Base-by-base conservation (phyloP, 2,329 filamentous ascomycete species). In the Aspergillus fructus region DNA sequence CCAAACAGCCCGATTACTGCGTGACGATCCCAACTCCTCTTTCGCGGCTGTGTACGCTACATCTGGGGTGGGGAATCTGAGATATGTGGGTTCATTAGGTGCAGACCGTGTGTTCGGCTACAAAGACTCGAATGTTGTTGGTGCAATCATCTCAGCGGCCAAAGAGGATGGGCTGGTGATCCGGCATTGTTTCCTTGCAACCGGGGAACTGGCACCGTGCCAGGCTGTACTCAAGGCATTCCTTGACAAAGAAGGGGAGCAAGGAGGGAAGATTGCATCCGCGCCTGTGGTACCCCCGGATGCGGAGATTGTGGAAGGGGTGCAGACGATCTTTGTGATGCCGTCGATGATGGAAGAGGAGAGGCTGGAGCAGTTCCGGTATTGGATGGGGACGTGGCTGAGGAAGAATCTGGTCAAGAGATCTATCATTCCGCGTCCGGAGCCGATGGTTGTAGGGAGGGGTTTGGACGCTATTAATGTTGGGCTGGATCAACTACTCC, bases 51-150 rank as follows among this genome's bases (percentile, higher is more conserved):
- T 79, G 4, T 80, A 80, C 30, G 76, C 77, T 6, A 76, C 75
- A 0, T 70, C 77, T 0, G 71, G 78, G 0, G 5, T 56, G 0
- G 61, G 64, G 21, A 77, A 79, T 59, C 49, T 65, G 0, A 41
- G 55, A 0, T 79, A 78, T 27, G 64, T 79, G 2, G 8, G 2
- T 6, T 62, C 61, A 0, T 49, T 72, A 2, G 69, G 68, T 4
- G 69, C 67, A 3, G 68, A 78, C 39, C 71, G 70, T 11, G 74
- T 78, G 0, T 80, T 80, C 34, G 72, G 80, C 55, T 76, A 80
- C 56, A 77, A 64, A 24, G 62, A 67, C 0, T 15, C 62, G 2
- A 49, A 46, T 0, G 64, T 70, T 33, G 66, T 70, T 24, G 59
- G 65, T 55, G 40, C 21, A 2, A 76, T 80, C 9, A 49, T 77